Percentiles rank a stretch among this genome's conserved stretches.
These are phyloP conservation scores for Fusarium praegraminearum DNA, from an alignment of 2,329 filamentous ascomycete genomes.

Conservation along the genomic window DNA sequence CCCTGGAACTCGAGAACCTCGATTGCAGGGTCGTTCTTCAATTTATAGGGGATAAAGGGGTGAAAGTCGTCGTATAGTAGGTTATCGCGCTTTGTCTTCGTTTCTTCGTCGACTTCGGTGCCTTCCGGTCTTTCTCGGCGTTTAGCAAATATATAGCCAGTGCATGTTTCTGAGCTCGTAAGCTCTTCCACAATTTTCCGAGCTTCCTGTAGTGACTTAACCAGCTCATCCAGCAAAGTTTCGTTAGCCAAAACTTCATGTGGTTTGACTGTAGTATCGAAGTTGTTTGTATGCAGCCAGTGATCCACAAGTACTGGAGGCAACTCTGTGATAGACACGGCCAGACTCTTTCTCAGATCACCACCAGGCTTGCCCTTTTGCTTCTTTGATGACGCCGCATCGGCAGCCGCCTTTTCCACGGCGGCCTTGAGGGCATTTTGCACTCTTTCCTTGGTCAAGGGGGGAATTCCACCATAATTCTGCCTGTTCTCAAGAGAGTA, in stretches of 20 bases:
- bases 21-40: conserved; percentile 73
- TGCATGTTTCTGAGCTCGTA: conserved; percentile 72
- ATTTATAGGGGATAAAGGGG: conserved; percentile 86
- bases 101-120: conserved; percentile 50
- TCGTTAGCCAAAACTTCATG: conserved; percentile 78
- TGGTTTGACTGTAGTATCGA: conserved; percentile 76
- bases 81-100: conserved; percentile 55
- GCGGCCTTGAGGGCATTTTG: conserved; percentile 75
- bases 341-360: conserved; percentile 81
- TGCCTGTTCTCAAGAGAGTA: conserved; percentile 87
- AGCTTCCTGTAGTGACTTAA: conserved; percentile 77
- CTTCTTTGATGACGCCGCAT: conserved; percentile 66
- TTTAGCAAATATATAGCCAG: conserved; percentile 90
- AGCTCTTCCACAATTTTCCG: conserved; percentile 76
- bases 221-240: conserved; percentile 71
- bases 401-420: conserved; percentile 67
- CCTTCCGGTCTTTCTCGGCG: conserved; percentile 53
- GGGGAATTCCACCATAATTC: conserved; percentile 82
- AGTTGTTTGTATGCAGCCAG: conserved; percentile 75
- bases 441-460: conserved; percentile 79
- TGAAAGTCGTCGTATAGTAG: conserved; percentile 95
- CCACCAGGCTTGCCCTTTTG: conserved; percentile 80
- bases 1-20: conserved; percentile 81
- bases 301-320: conserved; percentile 91
- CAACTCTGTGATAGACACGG: conserved; percentile 86